Conservation (phyloP, 148 eudicot species). For the Linanthus parryae region DNA sequence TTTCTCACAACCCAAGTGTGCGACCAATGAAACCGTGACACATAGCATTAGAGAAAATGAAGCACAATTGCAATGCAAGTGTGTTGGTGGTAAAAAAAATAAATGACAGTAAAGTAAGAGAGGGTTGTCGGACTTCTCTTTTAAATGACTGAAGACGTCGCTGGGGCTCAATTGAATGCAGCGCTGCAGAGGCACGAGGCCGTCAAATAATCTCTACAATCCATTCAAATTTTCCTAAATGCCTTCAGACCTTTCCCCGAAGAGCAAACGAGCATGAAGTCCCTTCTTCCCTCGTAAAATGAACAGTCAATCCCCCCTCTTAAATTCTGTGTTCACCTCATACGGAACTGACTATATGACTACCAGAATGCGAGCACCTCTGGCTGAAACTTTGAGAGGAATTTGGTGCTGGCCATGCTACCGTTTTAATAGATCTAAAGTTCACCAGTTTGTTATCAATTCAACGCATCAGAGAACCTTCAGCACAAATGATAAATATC, state of each 20-base stretch:
- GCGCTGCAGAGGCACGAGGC: too few species aligned
- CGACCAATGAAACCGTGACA: too few species aligned
- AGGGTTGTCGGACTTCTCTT: too few species aligned
- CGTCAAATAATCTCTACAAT: too few species aligned
- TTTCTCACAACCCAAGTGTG: too few species aligned
- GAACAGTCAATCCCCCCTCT: slow-evolving; percentile 95
- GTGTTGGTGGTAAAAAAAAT: too few species aligned
- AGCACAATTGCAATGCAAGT: too few species aligned
- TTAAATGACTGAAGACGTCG: too few species aligned
- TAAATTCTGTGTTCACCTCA: slow-evolving; percentile 78
- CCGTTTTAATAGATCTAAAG: slow-evolving; percentile 93
- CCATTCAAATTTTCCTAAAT: too few species aligned
- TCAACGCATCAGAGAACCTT: slow-evolving; percentile 98
- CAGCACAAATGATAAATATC: slow-evolving; percentile 87
- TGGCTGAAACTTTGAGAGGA: slow-evolving; percentile 88
- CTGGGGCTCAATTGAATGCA: too few species aligned
- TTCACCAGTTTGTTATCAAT: slow-evolving; percentile 93
- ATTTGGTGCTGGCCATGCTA: slow-evolving; percentile 94
- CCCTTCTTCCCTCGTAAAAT: slow-evolving; percentile 98
- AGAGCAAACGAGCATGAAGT: slow-evolving; percentile 98
- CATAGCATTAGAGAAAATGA: too few species aligned
- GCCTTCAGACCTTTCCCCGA: slow-evolving; percentile 99
- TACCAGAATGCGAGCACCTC: slow-evolving; percentile 94
- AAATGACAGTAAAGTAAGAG: too few species aligned
- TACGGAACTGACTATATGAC: slow-evolving; percentile 94